phyloP scores from a whole-genome alignment of 352 stramenopile species.

The Plasmopara viticola region DNA sequence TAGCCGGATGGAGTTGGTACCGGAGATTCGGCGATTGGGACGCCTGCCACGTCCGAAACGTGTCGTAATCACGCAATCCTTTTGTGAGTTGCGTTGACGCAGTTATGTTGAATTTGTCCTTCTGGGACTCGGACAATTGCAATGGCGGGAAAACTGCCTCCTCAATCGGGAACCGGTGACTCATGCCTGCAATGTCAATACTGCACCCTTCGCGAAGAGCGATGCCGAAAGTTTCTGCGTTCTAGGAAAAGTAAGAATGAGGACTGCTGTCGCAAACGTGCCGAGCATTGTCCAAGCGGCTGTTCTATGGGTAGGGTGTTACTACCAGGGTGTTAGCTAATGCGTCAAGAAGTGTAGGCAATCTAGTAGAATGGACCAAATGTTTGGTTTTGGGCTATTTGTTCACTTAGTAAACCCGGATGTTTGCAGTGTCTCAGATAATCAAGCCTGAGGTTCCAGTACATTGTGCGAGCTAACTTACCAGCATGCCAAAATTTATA shows the following conservation, averaged over 20 bases:
- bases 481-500: too few relatives aligned
- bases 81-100: constrained; percentile 25
- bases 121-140: constrained; percentile 16
- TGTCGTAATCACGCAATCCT: constrained; percentile 35
- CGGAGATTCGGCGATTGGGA: constrained; percentile 28
- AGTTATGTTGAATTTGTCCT: constrained; percentile 27
- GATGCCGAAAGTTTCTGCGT: background rate
- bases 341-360: constrained; percentile 3
- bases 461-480: too few relatives aligned
- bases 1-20: constrained; percentile 31
- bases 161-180: constrained; percentile 30
- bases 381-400: too few relatives aligned
- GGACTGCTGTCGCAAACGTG: background rate
- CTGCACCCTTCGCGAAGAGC: background rate
- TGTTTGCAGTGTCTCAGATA: too few relatives aligned
- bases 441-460: too few relatives aligned
- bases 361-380: too few relatives aligned
- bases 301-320: constrained; percentile 10
- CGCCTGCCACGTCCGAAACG: constrained; percentile 27
- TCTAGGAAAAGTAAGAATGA: constrained; percentile 25
- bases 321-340: constrained; percentile 33
- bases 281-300: background rate
- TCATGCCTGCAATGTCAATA: constrained; percentile 13
- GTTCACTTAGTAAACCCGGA: too few relatives aligned
- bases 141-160: constrained; percentile 32